Evolutionary conservation across 352 stramenopile species (phyloP).

Genomic region (Phytophthora tubulina): DNA sequence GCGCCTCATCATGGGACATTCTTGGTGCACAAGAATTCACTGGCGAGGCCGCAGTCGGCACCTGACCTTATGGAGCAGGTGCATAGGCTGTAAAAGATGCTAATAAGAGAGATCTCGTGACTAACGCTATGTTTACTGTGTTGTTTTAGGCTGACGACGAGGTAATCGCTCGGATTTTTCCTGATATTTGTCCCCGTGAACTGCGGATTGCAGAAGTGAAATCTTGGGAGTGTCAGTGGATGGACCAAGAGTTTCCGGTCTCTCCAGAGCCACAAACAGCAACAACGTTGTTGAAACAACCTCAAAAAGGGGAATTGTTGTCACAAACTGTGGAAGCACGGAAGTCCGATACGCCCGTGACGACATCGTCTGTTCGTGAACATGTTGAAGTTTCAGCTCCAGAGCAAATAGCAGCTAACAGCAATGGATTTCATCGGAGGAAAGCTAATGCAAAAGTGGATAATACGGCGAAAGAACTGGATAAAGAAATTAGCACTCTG

Average conservation of each 20-base stretch:
- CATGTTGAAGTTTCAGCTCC: background rate
- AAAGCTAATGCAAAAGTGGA: constrained; percentile 6
- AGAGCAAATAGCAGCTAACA: constrained; percentile 3
- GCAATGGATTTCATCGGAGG: constrained; percentile 17
- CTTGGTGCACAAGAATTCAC: constrained; percentile 26
- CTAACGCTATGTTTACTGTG: constrained; percentile 12
- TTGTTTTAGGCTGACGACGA: constrained; percentile 51
- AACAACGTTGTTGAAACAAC: constrained; percentile 1
- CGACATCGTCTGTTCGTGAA: constrained; percentile 2
- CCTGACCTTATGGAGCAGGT: constrained; percentile 45
- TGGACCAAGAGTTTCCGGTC: constrained; percentile 54
- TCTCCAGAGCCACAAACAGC: constrained; percentile 9
- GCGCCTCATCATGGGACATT: constrained; percentile 34
- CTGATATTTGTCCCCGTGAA: constrained; percentile 81
- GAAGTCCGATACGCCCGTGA: background rate
- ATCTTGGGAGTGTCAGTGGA: constrained; percentile 84
- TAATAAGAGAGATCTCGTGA: background rate
- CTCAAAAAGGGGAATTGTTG: constrained; percentile 14
- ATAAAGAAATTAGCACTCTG: constrained; percentile 50
- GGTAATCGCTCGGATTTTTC: constrained; percentile 78
- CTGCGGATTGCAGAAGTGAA: constrained; percentile 84
- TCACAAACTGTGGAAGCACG: constrained; percentile 9
- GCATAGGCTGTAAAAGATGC: background rate
- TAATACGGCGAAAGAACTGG: constrained; percentile 40
- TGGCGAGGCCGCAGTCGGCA: constrained; percentile 28